phyloP scores from a whole-genome alignment of 192 early-diverging fungal genomes.

The Kappamyces sp. region DNA sequence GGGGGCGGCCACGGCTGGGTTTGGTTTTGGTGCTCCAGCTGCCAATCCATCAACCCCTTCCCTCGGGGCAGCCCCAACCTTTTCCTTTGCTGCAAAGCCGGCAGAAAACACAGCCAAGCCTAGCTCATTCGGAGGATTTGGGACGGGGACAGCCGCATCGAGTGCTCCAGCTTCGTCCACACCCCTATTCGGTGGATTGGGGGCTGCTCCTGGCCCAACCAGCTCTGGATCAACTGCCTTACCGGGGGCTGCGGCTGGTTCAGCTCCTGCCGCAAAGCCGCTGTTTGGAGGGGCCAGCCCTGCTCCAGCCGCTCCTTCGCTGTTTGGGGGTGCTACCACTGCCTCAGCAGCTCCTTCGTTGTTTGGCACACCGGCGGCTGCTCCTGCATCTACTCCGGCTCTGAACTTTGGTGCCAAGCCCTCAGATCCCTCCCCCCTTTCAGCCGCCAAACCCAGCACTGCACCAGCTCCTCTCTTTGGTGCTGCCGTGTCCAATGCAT shows the following conservation, averaged over 20 bases:
- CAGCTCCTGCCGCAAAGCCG: slow-evolving; percentile 13
- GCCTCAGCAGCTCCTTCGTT: slow-evolving; percentile 15
- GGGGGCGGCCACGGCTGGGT: too few species aligned
- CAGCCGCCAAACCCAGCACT: slow-evolving; percentile 22
- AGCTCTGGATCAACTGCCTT: slow-evolving; percentile 14
- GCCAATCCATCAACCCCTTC: too few species aligned
- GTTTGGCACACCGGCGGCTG: slow-evolving; percentile 18
- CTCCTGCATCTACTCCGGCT: slow-evolving; percentile 13
- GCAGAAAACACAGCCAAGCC: slow-evolving; percentile 6
- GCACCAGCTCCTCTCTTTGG: slow-evolving; percentile 9
- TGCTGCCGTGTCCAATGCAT: background rate
- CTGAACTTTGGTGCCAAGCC: slow-evolving; percentile 15
- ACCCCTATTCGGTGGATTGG: slow-evolving; percentile 13
- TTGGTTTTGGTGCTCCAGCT: too few species aligned
- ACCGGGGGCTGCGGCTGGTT: slow-evolving; percentile 17
- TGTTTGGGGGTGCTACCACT: slow-evolving; percentile 5
- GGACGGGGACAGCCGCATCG: slow-evolving; percentile 8
- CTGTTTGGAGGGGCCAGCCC: background rate
- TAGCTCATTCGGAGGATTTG: slow-evolving; percentile 11
- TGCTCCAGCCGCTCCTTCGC: slow-evolving; percentile 21
- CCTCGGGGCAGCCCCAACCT: background rate
- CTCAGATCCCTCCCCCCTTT: background rate
- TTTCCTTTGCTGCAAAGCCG: background rate
- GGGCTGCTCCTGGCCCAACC: background rate
- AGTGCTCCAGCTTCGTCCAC: slow-evolving; percentile 16